Conservation (phyloP, 192 early-diverging fungal species). For the Gryganskiella cystojenkinii region DNA sequence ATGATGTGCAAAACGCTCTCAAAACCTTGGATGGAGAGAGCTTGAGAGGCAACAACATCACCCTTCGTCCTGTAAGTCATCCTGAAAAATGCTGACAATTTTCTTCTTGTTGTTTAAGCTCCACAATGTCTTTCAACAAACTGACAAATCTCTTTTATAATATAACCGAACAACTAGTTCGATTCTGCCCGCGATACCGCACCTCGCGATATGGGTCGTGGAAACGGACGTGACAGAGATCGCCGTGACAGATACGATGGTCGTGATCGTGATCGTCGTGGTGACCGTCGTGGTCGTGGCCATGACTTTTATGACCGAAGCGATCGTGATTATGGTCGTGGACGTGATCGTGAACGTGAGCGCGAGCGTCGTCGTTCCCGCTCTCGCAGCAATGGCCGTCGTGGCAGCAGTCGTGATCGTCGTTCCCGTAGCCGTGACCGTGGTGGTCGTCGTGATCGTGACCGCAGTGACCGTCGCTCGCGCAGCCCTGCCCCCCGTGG, state of each 20-base stretch:
- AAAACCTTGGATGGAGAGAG: conserved; percentile 84
- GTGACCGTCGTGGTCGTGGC: too few relatives aligned
- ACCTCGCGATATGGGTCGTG: conserved; percentile 53
- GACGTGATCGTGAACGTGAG: conserved; percentile 51
- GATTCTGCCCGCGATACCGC: conserved; percentile 40
- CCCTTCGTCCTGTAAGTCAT: conserved; percentile 71
- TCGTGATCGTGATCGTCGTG: conserved; percentile 60
- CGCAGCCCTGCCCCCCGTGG: conserved; percentile 50
- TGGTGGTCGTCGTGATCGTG: conserved; percentile 49
- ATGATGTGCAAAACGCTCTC: conserved; percentile 88
- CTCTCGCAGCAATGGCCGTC: conserved; percentile 63
- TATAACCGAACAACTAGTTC: conserved; percentile 19
- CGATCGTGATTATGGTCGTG: conserved; percentile 42
- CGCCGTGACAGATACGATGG: conserved; percentile 54
- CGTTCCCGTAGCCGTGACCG: conserved; percentile 56
- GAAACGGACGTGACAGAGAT: conserved; percentile 48
- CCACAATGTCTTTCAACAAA: not conserved
- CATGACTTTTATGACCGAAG: conserved; percentile 59
- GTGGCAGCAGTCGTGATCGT: conserved; percentile 55
- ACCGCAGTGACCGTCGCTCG: conserved; percentile 56
- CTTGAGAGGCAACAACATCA: conserved; percentile 73
- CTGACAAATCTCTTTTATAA: not conserved
- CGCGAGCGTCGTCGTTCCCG: conserved; percentile 62
- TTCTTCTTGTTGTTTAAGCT: not conserved
- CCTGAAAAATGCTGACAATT: not conserved